These are phyloP conservation scores for Juglanconis oblonga DNA, from an alignment of 2,329 filamentous ascomycete species.

Conservation along the genomic window DNA sequence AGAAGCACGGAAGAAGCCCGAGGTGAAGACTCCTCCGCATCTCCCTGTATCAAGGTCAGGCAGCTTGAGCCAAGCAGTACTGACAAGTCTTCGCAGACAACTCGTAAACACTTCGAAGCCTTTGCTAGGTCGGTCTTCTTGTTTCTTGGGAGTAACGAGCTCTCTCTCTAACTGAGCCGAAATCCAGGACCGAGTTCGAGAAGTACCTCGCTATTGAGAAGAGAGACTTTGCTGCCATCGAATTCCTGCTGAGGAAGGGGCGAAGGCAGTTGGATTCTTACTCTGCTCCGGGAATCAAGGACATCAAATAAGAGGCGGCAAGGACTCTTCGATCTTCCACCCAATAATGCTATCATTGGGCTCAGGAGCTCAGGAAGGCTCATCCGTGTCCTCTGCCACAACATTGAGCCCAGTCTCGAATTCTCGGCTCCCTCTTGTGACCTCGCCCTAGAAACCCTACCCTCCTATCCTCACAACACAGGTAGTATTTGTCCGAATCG, in stretches of 20 bases:
- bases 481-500: slow-evolving; percentile 28
- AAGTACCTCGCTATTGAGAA: slow-evolving; percentile 68
- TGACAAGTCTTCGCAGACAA: slow-evolving; percentile 40
- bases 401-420: neutral
- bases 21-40: slow-evolving; percentile 40
- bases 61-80: neutral
- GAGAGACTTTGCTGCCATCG: slow-evolving; percentile 82
- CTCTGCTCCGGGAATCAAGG: slow-evolving; percentile 74
- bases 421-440: slow-evolving; percentile 5
- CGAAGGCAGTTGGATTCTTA: slow-evolving; percentile 78
- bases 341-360: neutral
- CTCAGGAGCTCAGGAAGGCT: slow-evolving; percentile 21
- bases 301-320: slow-evolving; percentile 50
- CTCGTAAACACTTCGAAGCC: slow-evolving; percentile 58
- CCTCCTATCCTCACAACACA: slow-evolving; percentile 7
- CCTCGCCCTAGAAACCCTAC: neutral
- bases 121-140: slow-evolving; percentile 56
- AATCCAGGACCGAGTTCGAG: slow-evolving; percentile 68
- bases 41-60: neutral
- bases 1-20: slow-evolving; percentile 75
- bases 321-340: neutral
- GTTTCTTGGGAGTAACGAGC: neutral
- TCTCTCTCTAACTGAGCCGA: slow-evolving; percentile 14
- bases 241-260: slow-evolving; percentile 81
- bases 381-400: slow-evolving; percentile 16